These are phyloP conservation scores for Pseudogymnoascus sp. DNA, from an alignment of 2,329 filamentous ascomycete genomes.

Conservation along the genomic window DNA sequence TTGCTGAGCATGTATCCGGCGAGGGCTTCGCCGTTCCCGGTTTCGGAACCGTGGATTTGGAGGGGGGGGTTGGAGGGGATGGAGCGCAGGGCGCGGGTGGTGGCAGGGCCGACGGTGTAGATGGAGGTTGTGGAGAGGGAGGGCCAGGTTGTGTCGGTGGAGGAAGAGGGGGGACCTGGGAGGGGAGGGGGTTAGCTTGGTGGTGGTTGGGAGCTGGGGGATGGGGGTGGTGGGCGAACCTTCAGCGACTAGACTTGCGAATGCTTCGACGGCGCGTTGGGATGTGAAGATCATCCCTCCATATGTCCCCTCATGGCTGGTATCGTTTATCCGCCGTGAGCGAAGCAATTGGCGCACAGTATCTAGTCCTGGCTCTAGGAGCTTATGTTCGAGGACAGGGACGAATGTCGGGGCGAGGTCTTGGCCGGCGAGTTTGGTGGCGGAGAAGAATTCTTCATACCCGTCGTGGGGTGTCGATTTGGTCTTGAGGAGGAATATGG, in stretches of 20 bases:
- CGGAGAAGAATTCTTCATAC: constrained; percentile 60
- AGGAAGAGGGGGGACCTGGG: not conserved
- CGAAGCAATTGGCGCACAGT: constrained; percentile 43
- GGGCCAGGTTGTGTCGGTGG: constrained; percentile 34
- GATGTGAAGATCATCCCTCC: constrained; percentile 80
- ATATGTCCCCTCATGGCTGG: constrained; percentile 38
- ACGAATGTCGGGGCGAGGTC: constrained; percentile 60
- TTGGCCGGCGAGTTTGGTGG: constrained; percentile 30
- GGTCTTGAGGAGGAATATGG: constrained; percentile 70
- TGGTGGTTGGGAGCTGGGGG: not conserved
- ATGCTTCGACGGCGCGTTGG: constrained; percentile 74
- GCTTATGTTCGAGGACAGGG: constrained; percentile 65
- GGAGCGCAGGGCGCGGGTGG: constrained; percentile 61
- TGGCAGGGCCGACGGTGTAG: constrained; percentile 76
- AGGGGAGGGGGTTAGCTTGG: not conserved
- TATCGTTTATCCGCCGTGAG: constrained; percentile 32
- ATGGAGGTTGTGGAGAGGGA: constrained; percentile 49
- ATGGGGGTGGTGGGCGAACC: constrained; percentile 8
- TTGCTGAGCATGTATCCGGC: constrained; percentile 71
- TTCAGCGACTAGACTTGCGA: constrained; percentile 52
- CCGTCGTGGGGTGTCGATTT: constrained; percentile 61
- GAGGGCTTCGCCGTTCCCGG: constrained; percentile 76
- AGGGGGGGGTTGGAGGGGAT: constrained; percentile 42
- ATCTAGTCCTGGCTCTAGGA: constrained; percentile 50
- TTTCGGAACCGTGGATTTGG: constrained; percentile 67